Conservation (phyloP, 345 rosid genomes). For the Cardamine occulta region DNA sequence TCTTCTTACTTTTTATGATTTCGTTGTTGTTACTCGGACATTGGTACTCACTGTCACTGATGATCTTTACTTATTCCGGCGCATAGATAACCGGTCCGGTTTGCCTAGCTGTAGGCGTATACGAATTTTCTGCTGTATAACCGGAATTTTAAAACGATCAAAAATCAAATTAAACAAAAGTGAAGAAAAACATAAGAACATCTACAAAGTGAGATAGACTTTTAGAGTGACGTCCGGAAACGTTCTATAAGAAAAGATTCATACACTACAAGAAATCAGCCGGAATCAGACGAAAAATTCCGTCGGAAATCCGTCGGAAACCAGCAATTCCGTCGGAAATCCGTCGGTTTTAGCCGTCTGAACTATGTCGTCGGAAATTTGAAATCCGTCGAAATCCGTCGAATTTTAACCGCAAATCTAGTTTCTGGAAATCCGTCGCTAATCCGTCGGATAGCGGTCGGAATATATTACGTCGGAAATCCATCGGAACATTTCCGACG, state of each 20-base stretch:
- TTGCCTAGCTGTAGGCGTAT: constrained; percentile 33
- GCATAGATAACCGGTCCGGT: constrained; percentile 39
- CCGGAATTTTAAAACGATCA: not conserved
- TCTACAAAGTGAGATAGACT: not conserved
- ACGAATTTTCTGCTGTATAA: constrained; percentile 33
- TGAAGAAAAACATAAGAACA: not conserved
- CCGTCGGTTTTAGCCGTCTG: too few relatives aligned
- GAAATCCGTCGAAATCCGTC: too few relatives aligned
- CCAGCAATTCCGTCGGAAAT: too few relatives aligned
- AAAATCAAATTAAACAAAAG: not conserved
- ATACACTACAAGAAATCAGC: too few relatives aligned
- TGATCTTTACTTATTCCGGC: constrained; percentile 35
- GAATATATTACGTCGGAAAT: too few relatives aligned
- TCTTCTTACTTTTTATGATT: constrained; percentile 48
- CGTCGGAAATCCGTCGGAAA: too few relatives aligned
- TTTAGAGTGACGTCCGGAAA: not conserved
- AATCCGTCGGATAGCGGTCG: too few relatives aligned
- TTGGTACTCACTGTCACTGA: not conserved
- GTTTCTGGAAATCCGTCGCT: too few relatives aligned
- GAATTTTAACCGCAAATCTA: too few relatives aligned
- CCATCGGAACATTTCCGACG: too few relatives aligned
- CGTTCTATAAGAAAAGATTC: not conserved
- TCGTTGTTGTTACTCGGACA: constrained; percentile 35
- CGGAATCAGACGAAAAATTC: too few relatives aligned
- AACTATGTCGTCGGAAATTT: too few relatives aligned